Percentiles rank a stretch among this genome's conserved stretches.
Conservation (phyloP, 805 yeast species). For the Wickerhamiella brachini region DNA sequence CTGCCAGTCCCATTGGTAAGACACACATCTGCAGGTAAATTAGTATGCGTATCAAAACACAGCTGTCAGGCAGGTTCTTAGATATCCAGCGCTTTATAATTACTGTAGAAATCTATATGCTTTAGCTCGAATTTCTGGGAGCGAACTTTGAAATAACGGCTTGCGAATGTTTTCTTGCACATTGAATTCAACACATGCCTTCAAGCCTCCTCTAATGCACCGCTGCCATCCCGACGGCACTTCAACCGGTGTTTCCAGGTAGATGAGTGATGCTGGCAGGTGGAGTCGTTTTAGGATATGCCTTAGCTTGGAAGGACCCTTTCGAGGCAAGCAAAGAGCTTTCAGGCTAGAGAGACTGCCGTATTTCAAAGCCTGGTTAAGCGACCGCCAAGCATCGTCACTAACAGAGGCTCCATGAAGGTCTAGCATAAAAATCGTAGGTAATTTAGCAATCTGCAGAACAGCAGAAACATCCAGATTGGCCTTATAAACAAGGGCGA, state of each 20-base stretch:
- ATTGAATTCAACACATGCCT: background rate
- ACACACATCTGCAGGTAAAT: background rate
- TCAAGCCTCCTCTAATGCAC: background rate
- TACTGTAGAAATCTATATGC: no score
- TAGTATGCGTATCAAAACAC: no score
- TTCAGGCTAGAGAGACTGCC: slow-evolving; percentile 1
- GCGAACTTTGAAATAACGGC: no score
- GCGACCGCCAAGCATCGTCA: background rate
- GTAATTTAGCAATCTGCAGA: background rate
- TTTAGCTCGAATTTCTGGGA: background rate
- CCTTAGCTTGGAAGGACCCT: slow-evolving; percentile 1
- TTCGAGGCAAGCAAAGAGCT: slow-evolving; percentile 2
- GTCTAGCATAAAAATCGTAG: slow-evolving; percentile 1
- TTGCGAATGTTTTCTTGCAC: no score
- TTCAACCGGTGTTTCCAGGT: slow-evolving; percentile 2
- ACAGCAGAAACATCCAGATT: background rate
- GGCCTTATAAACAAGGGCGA: background rate
- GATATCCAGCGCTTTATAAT: background rate
- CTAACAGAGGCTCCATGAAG: background rate
- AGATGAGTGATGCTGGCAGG: slow-evolving; percentile 1
- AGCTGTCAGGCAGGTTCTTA: no score
- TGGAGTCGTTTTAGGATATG: background rate
- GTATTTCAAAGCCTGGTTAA: slow-evolving; percentile 3
- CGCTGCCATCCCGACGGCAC: background rate
- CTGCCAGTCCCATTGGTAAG: slow-evolving; percentile 31